Evolutionary conservation across 116 monocot species (phyloP).

Genomic region (Papilionanthe hybrid): DNA sequence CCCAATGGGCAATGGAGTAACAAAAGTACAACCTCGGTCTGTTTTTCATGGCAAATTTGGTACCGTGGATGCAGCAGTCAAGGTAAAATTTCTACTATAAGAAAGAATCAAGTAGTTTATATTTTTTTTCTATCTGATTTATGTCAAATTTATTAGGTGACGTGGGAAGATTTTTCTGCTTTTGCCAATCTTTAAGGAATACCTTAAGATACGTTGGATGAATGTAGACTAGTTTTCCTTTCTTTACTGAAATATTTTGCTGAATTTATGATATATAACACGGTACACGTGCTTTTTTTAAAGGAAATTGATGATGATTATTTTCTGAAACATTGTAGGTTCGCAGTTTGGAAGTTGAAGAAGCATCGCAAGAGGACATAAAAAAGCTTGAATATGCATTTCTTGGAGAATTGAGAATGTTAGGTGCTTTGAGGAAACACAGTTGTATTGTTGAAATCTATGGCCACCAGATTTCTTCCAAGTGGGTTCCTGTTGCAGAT

Average conservation of each 20-base stretch:
- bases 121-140: neutral
- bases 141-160: conserved; percentile 2
- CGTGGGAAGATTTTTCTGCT: neutral
- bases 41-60: conserved; percentile 69
- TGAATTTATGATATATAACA: neutral
- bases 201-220: neutral
- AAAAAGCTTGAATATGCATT: conserved; percentile 71
- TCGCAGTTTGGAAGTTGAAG: conserved; percentile 38
- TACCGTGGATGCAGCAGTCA: conserved; percentile 68
- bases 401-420: conserved; percentile 86
- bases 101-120: neutral
- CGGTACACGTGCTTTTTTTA: neutral
- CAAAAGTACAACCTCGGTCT: conserved; percentile 18
- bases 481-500: conserved; percentile 51
- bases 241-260: neutral
- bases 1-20: conserved; percentile 17
- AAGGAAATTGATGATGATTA: conserved; percentile 2
- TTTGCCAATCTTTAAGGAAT: neutral
- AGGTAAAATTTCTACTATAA: conserved; percentile 39
- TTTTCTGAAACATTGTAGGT: conserved; percentile 42
- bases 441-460: conserved; percentile 81
- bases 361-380: conserved; percentile 50
- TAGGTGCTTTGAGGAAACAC: conserved; percentile 78
- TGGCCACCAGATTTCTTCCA: conserved; percentile 88
- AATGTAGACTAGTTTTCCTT: neutral